Conservation (phyloP, 768 basidiomycete species). For the Lentinula detonsa region DNA sequence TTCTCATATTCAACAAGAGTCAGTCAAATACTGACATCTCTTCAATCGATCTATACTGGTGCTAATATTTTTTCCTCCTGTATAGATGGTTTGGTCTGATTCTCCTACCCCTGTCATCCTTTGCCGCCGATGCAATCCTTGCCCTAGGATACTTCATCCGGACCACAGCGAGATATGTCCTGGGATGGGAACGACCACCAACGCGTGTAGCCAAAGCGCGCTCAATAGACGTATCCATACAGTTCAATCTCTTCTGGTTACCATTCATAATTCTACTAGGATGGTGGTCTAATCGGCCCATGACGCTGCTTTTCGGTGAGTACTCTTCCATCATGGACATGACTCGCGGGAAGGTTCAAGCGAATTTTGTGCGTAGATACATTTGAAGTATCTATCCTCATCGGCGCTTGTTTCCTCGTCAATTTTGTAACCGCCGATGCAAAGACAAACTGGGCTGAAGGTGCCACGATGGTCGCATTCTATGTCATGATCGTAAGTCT, state of each 20-base stretch:
- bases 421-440: slow-evolving; percentile 73
- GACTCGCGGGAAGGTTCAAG: background rate
- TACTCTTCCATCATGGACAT: background rate
- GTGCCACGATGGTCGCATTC: slow-evolving; percentile 58
- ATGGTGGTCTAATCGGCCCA: slow-evolving; percentile 59
- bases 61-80: background rate
- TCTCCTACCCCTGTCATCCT: slow-evolving; percentile 67
- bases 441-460: slow-evolving; percentile 79
- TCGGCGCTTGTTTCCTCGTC: slow-evolving; percentile 69
- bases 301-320: slow-evolving; percentile 63
- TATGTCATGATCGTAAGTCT: slow-evolving; percentile 52
- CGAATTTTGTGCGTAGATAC: slow-evolving; percentile 35
- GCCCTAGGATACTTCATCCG: slow-evolving; percentile 34
- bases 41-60: background rate
- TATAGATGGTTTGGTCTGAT: slow-evolving; percentile 71
- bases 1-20: slow-evolving; percentile 48
- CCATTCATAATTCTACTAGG: slow-evolving; percentile 62
- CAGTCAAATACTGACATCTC: slow-evolving; percentile 12
- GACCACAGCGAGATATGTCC: slow-evolving; percentile 25
- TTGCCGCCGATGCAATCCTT: slow-evolving; percentile 65
- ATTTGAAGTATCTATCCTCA: slow-evolving; percentile 58
- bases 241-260: slow-evolving; percentile 77
- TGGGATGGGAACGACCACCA: slow-evolving; percentile 32
- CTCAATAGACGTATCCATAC: slow-evolving; percentile 73
- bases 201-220: slow-evolving; percentile 49